Base-by-base conservation (phyloP, 225 moss, liverwort and hornwort species). In the Pseudoscleropodium purum region DNA sequence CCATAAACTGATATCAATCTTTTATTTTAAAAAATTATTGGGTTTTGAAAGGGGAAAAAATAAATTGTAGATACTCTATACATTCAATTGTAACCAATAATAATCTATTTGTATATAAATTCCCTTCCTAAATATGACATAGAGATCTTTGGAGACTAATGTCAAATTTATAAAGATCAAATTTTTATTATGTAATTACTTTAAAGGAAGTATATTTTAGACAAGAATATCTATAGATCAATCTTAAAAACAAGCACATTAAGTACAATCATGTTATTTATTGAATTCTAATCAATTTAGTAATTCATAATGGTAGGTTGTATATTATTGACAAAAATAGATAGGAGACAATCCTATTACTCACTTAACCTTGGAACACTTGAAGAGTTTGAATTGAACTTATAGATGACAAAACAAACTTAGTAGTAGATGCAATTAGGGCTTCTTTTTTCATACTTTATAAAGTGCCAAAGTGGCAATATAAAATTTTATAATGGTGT, bases 371-470 rank as follows among this genome's bases (percentile, higher is more conserved):
- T 3, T 34, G 0, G 5, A 76, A 51, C 0, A 1, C 51, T 4
- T 33, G 7, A 5, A 0, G 19, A 76, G 21, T 0, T 0, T 0
- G 0, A 34, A 13, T 76, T 51, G 0, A 34, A 1, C 13, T 51
- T 51, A 13, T 34, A 1, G 13, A 76, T 51, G 51, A 49, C 8
- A 51, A 76, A 76, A 49, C 7, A 75, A 49, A 2, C 7, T 49
- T 13, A 0, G 9, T 47, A 47, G 47, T 47, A 47, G 47, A 47
- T 47, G 47, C 47, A 47, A 47, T 47, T 47, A 47, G 47, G 47
- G 9, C 47, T 47, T 47, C n/a, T 47, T 47, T 47, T 47, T 47
- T 47, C 47, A 47, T 47, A 9, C 10, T 47, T 47, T 47, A 47
- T 10, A 10, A 47, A 2, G 47, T 47, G 47, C 47, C 8, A 2